Conservation (phyloP, 305 asterid species). For the Andrographis paniculata region DNA sequence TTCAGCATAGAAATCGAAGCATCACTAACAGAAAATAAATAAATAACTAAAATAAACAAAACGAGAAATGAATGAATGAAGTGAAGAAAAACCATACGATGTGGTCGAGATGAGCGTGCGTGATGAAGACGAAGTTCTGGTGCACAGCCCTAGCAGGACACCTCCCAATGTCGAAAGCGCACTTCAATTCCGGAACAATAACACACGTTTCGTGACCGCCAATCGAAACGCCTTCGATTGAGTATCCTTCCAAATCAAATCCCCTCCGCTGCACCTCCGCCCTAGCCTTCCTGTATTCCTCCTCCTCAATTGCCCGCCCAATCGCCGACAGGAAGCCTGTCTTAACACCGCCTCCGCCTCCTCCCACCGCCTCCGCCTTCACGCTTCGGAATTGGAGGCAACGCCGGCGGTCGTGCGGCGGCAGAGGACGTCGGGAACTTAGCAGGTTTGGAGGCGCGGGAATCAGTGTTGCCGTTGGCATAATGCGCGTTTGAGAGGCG, state of each 20-base stretch:
- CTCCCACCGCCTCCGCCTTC: constrained; percentile 18
- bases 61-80: background rate
- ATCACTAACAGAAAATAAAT: background rate
- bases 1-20: too few species aligned
- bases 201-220: constrained; percentile 97
- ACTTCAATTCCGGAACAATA: constrained; percentile 77
- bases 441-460: constrained; percentile 22
- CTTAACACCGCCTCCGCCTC: constrained; percentile 21
- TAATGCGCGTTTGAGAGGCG: background rate
- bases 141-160: constrained; percentile 84
- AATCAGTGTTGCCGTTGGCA: constrained; percentile 27
- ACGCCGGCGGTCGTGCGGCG: constrained; percentile 9
- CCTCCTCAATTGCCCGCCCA: constrained; percentile 85
- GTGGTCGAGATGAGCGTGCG: constrained; percentile 98
- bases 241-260: constrained; percentile 56
- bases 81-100: constrained; percentile 40
- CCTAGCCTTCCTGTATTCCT: constrained; percentile 91
- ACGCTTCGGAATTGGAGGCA: constrained; percentile 21
- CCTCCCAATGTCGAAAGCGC: constrained; percentile 92
- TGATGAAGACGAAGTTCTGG: constrained; percentile 85
- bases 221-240: constrained; percentile 73
- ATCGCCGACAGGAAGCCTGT: constrained; percentile 74
- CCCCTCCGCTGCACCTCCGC: constrained; percentile 72
- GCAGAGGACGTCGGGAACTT: constrained; percentile 15
- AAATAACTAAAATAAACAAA: background rate